These are phyloP conservation scores for Penstemon barbatus DNA, from an alignment of 257 asterid genomes.

Conservation along the genomic window DNA sequence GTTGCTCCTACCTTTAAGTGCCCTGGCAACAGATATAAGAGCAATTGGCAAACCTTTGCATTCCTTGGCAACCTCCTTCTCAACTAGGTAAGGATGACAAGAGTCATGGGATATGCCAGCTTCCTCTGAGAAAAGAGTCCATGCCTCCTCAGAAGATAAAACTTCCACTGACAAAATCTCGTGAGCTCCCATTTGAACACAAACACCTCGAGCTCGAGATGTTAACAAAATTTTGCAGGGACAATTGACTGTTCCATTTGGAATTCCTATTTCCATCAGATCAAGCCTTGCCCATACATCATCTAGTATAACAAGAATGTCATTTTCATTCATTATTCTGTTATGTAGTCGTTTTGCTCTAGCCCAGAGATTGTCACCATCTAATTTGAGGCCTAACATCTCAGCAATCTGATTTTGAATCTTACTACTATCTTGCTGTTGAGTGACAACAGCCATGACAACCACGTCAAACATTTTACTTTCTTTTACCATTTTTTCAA, in stretches of 20 bases:
- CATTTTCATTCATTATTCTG: constrained; percentile 1
- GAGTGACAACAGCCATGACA: constrained; percentile 16
- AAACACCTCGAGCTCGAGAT: constrained; percentile 23
- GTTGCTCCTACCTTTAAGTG: constrained; percentile 10
- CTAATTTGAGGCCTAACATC: constrained; percentile 17
- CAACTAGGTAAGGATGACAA: background rate
- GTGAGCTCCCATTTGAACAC: constrained; percentile 29
- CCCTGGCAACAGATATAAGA: constrained; percentile 29
- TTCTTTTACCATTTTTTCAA: constrained; percentile 13
- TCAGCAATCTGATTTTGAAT: constrained; percentile 22
- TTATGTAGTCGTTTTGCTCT: constrained; percentile 1
- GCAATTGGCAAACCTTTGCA: constrained; percentile 37
- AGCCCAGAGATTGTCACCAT: background rate
- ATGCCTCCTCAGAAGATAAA: constrained; percentile 32
- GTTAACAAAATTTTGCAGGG: constrained; percentile 33
- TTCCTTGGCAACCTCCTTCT: constrained; percentile 24
- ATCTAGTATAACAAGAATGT: constrained; percentile 35
- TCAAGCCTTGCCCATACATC: constrained; percentile 33
- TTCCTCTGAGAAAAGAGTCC: constrained; percentile 28
- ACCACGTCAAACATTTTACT: constrained; percentile 18
- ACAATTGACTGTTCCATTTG: background rate
- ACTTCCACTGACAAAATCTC: constrained; percentile 12
- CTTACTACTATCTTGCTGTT: constrained; percentile 8
- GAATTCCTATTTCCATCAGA: constrained; percentile 29
- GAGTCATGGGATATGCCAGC: constrained; percentile 20